Evolutionary conservation across 2,329 filamentous ascomycete species (phyloP).

Genomic region (Pestalotiopsis sp.): DNA sequence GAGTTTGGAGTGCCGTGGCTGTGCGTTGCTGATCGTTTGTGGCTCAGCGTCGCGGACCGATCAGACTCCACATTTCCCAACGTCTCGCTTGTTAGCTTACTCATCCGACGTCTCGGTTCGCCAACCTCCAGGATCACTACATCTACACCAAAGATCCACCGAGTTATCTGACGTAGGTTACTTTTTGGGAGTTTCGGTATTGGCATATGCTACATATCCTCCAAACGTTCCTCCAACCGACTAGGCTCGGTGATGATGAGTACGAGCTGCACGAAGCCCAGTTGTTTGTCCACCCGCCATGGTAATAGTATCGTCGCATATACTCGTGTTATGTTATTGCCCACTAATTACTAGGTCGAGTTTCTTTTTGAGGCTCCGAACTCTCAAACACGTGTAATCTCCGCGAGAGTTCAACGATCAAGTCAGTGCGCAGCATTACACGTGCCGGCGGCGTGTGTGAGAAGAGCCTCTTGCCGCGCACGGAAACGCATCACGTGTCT

Average conservation of each 20-base stretch:
- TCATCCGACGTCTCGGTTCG: not conserved
- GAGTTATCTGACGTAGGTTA: not conserved
- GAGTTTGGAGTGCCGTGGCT: not conserved
- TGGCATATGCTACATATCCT: not conserved
- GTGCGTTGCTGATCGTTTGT: not conserved
- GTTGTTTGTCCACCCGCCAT: not conserved
- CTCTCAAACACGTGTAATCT: slow-evolving; percentile 5
- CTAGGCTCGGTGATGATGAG: no score
- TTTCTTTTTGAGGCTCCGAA: not conserved
- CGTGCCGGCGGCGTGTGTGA: not conserved
- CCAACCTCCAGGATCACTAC: not conserved
- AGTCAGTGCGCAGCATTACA: not conserved
- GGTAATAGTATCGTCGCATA: not conserved
- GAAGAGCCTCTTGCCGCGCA: not conserved
- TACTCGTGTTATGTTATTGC: not conserved
- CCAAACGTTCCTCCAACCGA: not conserved
- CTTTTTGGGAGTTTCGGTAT: not conserved
- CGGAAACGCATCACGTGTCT: not conserved
- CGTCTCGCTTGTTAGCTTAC: not conserved
- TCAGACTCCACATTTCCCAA: not conserved
- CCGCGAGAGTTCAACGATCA: not conserved
- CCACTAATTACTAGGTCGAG: not conserved
- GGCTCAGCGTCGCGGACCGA: not conserved
- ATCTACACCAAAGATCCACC: not conserved
- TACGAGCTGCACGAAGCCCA: no score